Conservation (phyloP, 1,284 basidiomycete species). For the Cutaneotrichosporon arboriforme region DNA sequence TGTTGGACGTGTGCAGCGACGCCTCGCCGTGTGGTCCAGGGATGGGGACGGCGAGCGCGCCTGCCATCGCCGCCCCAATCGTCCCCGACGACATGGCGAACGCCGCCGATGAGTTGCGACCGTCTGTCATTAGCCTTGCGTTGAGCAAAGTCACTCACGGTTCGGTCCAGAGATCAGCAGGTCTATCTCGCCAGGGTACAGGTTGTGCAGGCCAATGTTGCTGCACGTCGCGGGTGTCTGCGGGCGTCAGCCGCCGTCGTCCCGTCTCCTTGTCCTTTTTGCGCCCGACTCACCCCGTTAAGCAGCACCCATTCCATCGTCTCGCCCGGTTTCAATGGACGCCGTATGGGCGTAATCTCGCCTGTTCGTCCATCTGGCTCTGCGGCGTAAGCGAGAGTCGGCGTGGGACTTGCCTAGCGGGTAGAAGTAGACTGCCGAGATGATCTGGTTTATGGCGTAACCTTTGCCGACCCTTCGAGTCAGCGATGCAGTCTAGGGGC, state of each 20-base stretch:
- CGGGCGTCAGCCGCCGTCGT: conserved; percentile 14
- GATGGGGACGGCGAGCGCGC: conserved; percentile 71
- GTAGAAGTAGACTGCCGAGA: conserved; percentile 73
- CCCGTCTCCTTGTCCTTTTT: not conserved
- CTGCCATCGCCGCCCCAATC: conserved; percentile 81
- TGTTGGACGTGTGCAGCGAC: conserved; percentile 30
- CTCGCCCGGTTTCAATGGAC: conserved; percentile 68
- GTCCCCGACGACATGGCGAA: conserved; percentile 84
- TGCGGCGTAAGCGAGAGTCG: conserved; percentile 5
- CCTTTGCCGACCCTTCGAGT: conserved; percentile 60
- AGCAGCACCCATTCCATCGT: conserved; percentile 82
- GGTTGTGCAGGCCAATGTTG: conserved; percentile 80
- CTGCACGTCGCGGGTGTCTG: conserved; percentile 86
- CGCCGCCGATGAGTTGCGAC: conserved; percentile 75
- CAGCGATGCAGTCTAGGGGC: not conserved
- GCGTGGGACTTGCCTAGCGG: conserved; percentile 56
- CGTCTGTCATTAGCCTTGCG: conserved; percentile 42
- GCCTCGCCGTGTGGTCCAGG: conserved; percentile 61
- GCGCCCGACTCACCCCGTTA: conserved; percentile 61
- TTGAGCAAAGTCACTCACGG: conserved; percentile 27
- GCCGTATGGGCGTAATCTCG: conserved; percentile 58
- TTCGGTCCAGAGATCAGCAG: conserved; percentile 57
- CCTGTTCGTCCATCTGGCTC: conserved; percentile 62
- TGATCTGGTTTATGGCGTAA: conserved; percentile 73
- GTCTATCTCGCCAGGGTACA: conserved; percentile 77